These are phyloP conservation scores for Daphne laureola DNA, from an alignment of 441 rosid genomes.

Conservation along the genomic window DNA sequence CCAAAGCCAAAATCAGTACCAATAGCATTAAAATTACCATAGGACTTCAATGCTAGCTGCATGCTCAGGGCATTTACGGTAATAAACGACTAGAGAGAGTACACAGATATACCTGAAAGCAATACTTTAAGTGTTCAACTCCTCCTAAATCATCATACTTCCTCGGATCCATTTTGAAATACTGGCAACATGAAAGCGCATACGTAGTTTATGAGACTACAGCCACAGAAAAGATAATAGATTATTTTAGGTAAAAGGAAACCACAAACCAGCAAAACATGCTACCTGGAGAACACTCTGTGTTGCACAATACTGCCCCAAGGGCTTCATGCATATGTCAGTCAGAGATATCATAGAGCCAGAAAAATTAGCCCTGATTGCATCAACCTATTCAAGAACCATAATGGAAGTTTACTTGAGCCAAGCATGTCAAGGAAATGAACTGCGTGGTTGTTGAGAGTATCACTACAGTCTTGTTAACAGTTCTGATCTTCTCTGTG, in stretches of 20 bases:
- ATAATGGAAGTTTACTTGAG: no score
- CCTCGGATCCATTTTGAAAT: constrained; percentile 84
- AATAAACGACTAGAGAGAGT: constrained; percentile 3
- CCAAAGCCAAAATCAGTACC: no score
- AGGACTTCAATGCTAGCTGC: no score
- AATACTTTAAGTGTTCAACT: constrained; percentile 78
- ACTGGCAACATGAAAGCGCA: constrained; percentile 36
- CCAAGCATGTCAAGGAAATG: no score
- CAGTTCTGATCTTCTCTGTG: no score
- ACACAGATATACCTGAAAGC: constrained; percentile 69
- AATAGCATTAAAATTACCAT: no score
- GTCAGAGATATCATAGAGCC: constrained; percentile 77
- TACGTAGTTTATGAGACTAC: background rate
- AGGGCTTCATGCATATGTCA: constrained; percentile 94
- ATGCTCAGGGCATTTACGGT: no score
- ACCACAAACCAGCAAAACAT: constrained; percentile 8
- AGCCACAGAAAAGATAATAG: no score
- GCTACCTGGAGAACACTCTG: constrained; percentile 91
- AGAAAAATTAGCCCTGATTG: constrained; percentile 70
- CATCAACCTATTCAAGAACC: constrained; percentile 62
- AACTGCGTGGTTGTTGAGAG: no score
- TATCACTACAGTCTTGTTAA: no score
- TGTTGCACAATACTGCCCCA: constrained; percentile 89
- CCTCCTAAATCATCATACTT: constrained; percentile 67
- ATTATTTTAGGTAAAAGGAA: no score